Conservation (phyloP, 495 filamentous ascomycete species). For the Penicillium antarcticum region DNA sequence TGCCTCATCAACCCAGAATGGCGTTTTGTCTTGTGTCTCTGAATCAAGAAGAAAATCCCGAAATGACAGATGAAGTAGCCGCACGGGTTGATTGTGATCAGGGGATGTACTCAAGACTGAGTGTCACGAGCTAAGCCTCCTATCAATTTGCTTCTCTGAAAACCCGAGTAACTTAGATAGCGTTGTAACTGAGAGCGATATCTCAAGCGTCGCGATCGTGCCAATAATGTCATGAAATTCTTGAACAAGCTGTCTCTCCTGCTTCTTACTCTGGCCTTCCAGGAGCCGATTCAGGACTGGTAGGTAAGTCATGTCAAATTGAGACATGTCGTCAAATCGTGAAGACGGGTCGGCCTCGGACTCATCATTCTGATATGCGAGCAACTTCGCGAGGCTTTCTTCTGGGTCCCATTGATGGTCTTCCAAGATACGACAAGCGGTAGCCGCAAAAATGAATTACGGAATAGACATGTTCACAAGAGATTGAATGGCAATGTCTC, state of each 20-base stretch:
- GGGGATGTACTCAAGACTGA: background rate
- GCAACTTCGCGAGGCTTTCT: conserved; percentile 5
- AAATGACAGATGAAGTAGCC: background rate
- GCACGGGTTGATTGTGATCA: background rate
- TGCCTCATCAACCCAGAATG: too few species aligned
- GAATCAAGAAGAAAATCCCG: background rate
- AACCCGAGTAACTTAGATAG: background rate
- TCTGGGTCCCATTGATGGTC: conserved; percentile 7
- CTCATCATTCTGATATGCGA: background rate
- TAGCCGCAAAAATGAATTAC: conserved; percentile 27
- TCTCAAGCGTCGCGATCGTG: background rate
- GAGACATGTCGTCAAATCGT: background rate
- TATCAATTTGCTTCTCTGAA: background rate
- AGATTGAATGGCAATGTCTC: background rate
- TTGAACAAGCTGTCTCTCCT: background rate
- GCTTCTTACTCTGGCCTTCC: background rate
- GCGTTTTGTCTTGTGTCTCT: too few species aligned
- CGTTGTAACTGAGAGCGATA: conserved; percentile 4
- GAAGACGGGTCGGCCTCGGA: too few species aligned
- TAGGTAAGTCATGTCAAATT: background rate
- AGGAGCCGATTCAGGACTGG: background rate
- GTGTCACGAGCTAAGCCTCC: background rate
- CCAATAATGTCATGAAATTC: background rate
- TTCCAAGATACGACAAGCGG: conserved; percentile 20
- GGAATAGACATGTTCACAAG: conserved; percentile 15